Evolutionary conservation across 306 rosid species (phyloP), one percentile per base, ranked within the genome.

Genomic region (Cucumis hystrix): DNA sequence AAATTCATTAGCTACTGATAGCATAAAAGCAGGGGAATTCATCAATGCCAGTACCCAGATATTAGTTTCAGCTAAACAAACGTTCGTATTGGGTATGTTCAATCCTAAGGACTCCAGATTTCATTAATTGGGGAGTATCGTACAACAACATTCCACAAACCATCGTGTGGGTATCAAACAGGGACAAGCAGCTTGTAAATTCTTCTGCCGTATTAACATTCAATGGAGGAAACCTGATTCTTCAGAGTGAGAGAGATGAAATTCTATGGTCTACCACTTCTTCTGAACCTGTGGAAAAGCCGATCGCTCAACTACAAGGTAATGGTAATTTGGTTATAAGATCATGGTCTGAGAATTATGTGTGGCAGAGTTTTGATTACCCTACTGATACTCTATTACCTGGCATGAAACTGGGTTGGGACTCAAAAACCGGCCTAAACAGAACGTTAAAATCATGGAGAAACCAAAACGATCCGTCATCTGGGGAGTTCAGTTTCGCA

Each of bases 361-460:
- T 82, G 20, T 87, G 91, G 91, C 85, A 87, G 81, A 85, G 89
- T 77, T 87, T 87, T 62, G 89, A 87, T 83, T 76, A 85, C 57
- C 91, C 89, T 15, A 82, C 72, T 76, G 77, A 87, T 60, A 87
- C 87, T 64, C 80, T 87, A 47, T 58, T 87, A 39, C 87, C 91
- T n/a, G 82, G 86, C 28, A 83, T 85, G 87, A 83, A 79, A 35
- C 86, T 85, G 13, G 91, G 91, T 63, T 78, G 81, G 86, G 84
- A 80, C 78, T 76, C 80, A 83, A 84, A 57, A 82, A 82, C 83
- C 54, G 87, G 86, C 64, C 61, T 84, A 84, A 84, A 78, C 65
- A 57, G 74, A 6, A 78, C 74, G 37, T 82, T 86, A 49, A 86
- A 74, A 57, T 88, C 89, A 8, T 86, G 88, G 91, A 88, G 74